Evolutionary conservation across 2,329 filamentous ascomycete genomes (phyloP), one percentile per base, ranked within the genome.

Genomic region (Ceratocystiopsis sp.): DNA sequence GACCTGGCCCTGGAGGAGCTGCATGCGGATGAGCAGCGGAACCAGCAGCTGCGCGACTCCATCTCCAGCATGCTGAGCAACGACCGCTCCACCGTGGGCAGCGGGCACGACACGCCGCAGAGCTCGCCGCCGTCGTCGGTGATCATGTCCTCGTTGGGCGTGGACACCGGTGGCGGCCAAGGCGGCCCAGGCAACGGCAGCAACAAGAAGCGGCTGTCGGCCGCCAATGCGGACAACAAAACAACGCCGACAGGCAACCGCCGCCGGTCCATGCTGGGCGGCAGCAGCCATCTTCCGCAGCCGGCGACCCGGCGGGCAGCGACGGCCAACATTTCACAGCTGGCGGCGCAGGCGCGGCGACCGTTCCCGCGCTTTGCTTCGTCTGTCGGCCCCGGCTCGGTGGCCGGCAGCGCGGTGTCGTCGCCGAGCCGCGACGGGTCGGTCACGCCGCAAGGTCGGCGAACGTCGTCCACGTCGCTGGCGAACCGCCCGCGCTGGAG

Each of bases 41-140:
- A 74, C 42, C 82, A 86, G 55, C 82, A 89, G 52, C 68, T 95
- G 40, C 75, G 89, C 39, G 89, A 96, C 58, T 95, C 89, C 0
- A 80, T 96, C 45, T 95, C 87, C 0, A 95, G 84, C 52, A 84
- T 95, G 59, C 67, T 93, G 4, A 93, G 84, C 2, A 83, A 83
- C 51, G 85, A 93, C 55, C 72, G 75, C 42, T 86, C 83, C 2
- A 73, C 78, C 3, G 62, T 73, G 11, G 78, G 71, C 48, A 89
- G 83, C 53, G 71, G 73, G 39, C 62, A 77, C 38, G 84, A 80
- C 33, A 84, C 80, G 0, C 80, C 80, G 0, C 75, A 78, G 38
- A 84, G 75, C 61, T 76, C 73, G 17, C 73, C 73, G 9, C 71
- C 73, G 4, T 76, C 72, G 4, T 77, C 73, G 0, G 68, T 76